A percentile compares a stretch with the other conserved stretches of the same genome.
These are phyloP conservation scores for Russula sp. DNA, from an alignment of 768 basidiomycete genomes.

Conservation along the genomic window DNA sequence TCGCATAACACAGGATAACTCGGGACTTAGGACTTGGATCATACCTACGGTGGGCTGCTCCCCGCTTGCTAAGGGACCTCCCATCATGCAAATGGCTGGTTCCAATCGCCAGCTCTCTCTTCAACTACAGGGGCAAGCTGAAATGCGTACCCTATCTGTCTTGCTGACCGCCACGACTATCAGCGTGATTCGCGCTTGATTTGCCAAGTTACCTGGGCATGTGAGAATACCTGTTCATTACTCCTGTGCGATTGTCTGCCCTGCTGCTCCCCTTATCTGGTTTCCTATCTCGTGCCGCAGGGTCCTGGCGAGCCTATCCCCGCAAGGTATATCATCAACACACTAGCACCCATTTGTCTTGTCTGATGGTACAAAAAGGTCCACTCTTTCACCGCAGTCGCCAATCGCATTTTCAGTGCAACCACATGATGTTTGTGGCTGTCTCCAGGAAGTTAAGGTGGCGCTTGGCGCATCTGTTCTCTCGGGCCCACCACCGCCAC, in stretches of 20 bases:
- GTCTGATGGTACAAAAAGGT: slow-evolving; percentile 44
- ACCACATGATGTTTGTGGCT: slow-evolving; percentile 43
- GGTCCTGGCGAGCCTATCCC: not conserved
- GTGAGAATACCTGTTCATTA: too few relatives aligned
- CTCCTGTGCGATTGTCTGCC: too few relatives aligned
- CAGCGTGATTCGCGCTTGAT: too few relatives aligned
- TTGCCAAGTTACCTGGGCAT: too few relatives aligned
- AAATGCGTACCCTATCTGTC: not conserved
- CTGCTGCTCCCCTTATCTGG: too few relatives aligned
- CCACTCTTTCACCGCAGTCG: not conserved
- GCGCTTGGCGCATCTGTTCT: slow-evolving; percentile 34
- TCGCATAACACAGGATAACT: too few relatives aligned
- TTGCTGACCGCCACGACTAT: not conserved
- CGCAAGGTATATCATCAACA: slow-evolving; percentile 33
- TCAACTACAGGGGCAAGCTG: not conserved
- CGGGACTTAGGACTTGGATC: too few relatives aligned
- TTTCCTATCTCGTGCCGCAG: not conserved
- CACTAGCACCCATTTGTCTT: slow-evolving; percentile 26
- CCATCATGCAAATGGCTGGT: not conserved
- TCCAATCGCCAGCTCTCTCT: not conserved
- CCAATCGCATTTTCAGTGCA: slow-evolving; percentile 28
- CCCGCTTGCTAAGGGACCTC: not conserved
- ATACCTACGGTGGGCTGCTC: too few relatives aligned
- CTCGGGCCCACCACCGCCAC: slow-evolving; percentile 42
- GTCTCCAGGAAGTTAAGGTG: slow-evolving; percentile 13